phyloP scores from a whole-genome alignment of 108 stramenopile genomes.

The Cylindrotheca closterium region DNA sequence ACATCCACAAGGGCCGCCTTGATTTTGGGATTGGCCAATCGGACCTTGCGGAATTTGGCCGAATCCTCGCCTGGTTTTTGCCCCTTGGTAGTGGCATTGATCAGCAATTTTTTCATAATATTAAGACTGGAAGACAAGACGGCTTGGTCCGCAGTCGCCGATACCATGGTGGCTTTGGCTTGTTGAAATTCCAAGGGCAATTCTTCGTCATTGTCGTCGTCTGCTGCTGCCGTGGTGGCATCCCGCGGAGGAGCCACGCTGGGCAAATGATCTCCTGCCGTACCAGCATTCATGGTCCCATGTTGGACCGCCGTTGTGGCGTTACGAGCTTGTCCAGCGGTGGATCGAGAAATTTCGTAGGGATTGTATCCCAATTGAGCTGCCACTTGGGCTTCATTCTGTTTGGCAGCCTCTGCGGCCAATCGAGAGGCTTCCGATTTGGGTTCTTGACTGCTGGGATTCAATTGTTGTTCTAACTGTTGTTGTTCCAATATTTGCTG shows the following conservation, averaged over 20 bases:
- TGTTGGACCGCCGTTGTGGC: slow-evolving; percentile 55
- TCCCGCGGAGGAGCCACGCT: slow-evolving; percentile 44
- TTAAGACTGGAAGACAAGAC: slow-evolving; percentile 35
- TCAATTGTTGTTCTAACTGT: slow-evolving; percentile 14
- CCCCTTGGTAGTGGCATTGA: slow-evolving; percentile 82
- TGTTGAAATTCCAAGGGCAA: slow-evolving; percentile 45
- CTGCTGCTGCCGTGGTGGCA: slow-evolving; percentile 11
- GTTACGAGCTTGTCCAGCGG: slow-evolving; percentile 73
- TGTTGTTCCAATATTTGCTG: slow-evolving; percentile 23
- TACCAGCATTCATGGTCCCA: slow-evolving; percentile 52
- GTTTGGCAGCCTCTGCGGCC: slow-evolving; percentile 67
- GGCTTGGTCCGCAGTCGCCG: slow-evolving; percentile 26
- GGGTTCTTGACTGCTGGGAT: slow-evolving; percentile 7
- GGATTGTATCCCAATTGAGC: slow-evolving; percentile 81
- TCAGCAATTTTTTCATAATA: slow-evolving; percentile 60
- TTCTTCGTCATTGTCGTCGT: slow-evolving; percentile 3
- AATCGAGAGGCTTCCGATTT: slow-evolving; percentile 50
- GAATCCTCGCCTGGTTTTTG: slow-evolving; percentile 49
- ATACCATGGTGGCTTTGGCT: slow-evolving; percentile 53
- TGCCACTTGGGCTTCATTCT: slow-evolving; percentile 46
- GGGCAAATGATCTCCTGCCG: slow-evolving; percentile 14
- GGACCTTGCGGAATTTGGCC: slow-evolving; percentile 71
- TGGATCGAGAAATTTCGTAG: slow-evolving; percentile 67
- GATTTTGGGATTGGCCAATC: slow-evolving; percentile 79
- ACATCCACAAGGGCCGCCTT: slow-evolving; percentile 69